These are phyloP conservation scores for Knufia petricola DNA, from an alignment of 2,329 filamentous ascomycete genomes.

Conservation along the genomic window DNA sequence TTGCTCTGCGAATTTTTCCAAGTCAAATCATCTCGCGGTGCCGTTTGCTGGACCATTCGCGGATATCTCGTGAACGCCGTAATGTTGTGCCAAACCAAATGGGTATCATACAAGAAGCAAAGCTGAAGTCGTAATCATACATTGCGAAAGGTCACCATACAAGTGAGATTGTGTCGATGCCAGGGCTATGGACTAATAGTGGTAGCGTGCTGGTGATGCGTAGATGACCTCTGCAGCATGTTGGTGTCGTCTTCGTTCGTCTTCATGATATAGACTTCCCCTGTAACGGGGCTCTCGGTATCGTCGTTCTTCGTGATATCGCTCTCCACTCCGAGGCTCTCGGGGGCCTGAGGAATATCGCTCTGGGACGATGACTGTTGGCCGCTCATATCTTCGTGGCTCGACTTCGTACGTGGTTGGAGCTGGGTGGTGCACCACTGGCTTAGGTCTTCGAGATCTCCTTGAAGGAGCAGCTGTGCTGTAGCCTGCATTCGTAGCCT, in stretches of 20 bases:
- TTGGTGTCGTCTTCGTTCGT: slow-evolving; percentile 8
- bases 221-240: slow-evolving; percentile 5
- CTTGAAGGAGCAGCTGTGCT: not conserved
- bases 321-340: not conserved
- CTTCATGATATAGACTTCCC: slow-evolving; percentile 8
- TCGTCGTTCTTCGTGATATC: slow-evolving; percentile 6
- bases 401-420: not conserved
- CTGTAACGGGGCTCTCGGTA: slow-evolving; percentile 4
- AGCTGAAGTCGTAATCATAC: slow-evolving; percentile 4
- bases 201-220: slow-evolving; percentile 4
- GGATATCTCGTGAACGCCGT: not conserved
- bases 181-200: slow-evolving; percentile 2
- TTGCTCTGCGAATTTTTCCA: slow-evolving; percentile 6
- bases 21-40: not conserved
- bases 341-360: not conserved
- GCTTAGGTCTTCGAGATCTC: not conserved
- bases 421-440: not conserved
- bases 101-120: not conserved
- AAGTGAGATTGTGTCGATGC: not conserved
- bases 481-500: slow-evolving; percentile 5
- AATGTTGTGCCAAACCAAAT: not conserved
- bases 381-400: not conserved
- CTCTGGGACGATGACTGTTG: slow-evolving; percentile 1
- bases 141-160: not conserved
- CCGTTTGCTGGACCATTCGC: slow-evolving; percentile 7